These are phyloP conservation scores for Ogataea zsoltii DNA, from an alignment of 805 yeast species.

Conservation along the genomic window DNA sequence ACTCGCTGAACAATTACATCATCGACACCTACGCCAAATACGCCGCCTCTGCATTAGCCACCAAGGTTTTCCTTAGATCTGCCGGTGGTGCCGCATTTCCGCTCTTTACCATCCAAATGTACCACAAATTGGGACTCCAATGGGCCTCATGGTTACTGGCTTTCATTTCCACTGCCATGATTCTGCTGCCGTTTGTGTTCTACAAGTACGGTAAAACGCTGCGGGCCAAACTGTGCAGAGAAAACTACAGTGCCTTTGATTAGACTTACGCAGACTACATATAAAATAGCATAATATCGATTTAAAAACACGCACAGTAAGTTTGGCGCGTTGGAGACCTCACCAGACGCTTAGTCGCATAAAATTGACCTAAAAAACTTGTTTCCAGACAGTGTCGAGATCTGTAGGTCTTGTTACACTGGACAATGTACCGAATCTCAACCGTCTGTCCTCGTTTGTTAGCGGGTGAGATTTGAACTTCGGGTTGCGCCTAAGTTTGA, in stretches of 20 bases:
- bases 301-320: neutral
- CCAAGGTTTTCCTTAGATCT: slow-evolving; percentile 76
- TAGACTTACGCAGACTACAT: too few relatives aligned
- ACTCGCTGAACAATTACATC: slow-evolving; percentile 72
- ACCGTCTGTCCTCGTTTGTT: neutral
- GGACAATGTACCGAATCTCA: neutral
- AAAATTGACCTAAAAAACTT: too few relatives aligned
- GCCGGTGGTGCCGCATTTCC: slow-evolving; percentile 91
- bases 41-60: slow-evolving; percentile 80
- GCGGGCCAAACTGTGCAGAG: slow-evolving; percentile 66
- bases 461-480: slow-evolving; percentile 8
- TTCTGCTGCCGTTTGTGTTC: slow-evolving; percentile 68
- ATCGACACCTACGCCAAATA: slow-evolving; percentile 85
- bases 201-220: slow-evolving; percentile 64
- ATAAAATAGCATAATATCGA: neutral
- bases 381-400: neutral
- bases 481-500: slow-evolving; percentile 1
- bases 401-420: neutral
- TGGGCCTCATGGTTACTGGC: slow-evolving; percentile 85
- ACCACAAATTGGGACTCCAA: slow-evolving; percentile 66
- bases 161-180: slow-evolving; percentile 76
- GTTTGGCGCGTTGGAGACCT: neutral
- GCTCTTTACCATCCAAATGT: slow-evolving; percentile 79
- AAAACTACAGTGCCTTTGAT: slow-evolving; percentile 49
- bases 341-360: too few relatives aligned